phyloP scores from a whole-genome alignment of 148 eudicot genomes.

The Bassia scoparia region DNA sequence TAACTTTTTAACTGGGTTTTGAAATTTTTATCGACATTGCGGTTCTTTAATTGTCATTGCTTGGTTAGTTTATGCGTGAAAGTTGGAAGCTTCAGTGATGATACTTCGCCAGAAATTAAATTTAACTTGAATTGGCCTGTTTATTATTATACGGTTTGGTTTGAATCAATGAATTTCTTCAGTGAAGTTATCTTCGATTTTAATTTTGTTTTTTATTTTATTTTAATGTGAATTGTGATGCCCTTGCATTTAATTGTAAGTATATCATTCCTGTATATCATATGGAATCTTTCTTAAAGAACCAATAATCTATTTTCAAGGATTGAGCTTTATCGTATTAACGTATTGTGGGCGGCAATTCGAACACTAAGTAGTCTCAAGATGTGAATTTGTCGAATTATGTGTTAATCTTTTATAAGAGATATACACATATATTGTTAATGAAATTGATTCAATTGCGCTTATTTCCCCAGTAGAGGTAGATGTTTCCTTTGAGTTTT shows the following conservation, averaged over 20 bases:
- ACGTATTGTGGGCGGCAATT: neutral
- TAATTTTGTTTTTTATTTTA: too few species aligned
- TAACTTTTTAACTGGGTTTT: neutral
- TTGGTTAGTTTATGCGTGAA: neutral
- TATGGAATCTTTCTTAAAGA: too few species aligned
- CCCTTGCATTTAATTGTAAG: too few species aligned
- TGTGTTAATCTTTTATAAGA: neutral
- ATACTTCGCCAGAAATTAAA: neutral
- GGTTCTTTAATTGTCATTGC: neutral
- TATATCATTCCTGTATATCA: too few species aligned
- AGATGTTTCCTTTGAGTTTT: too few species aligned
- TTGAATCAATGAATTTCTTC: neutral
- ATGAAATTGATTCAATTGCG: neutral
- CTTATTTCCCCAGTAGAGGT: neutral
- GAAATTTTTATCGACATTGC: neutral
- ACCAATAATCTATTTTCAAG: neutral
- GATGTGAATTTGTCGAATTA: neutral
- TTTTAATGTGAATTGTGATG: too few species aligned
- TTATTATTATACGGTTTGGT: neutral
- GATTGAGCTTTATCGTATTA: neutral
- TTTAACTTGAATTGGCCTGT: neutral
- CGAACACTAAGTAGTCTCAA: neutral
- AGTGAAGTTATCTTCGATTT: too few species aligned
- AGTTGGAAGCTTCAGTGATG: neutral
- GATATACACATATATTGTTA: neutral